Percentiles rank a stretch among this genome's conserved stretches.
These are phyloP conservation scores for Torrubiellomyces zombiae DNA, from an alignment of 2,329 filamentous ascomycete genomes.

Conservation along the genomic window DNA sequence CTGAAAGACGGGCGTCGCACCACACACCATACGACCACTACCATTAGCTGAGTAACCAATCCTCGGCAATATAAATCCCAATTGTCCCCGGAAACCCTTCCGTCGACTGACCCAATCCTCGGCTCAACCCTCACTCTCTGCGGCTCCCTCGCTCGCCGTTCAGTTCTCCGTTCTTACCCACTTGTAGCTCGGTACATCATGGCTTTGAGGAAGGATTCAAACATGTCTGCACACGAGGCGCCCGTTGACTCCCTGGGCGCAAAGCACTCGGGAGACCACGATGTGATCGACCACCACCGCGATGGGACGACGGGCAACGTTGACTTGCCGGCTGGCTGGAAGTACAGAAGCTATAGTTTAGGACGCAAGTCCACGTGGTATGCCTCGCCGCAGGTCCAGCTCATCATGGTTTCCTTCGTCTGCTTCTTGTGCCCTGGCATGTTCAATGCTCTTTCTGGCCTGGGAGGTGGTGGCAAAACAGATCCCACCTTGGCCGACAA, in stretches of 20 bases:
- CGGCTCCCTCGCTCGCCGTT: too few relatives aligned
- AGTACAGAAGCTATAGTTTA: constrained; percentile 34
- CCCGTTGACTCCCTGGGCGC: too few relatives aligned
- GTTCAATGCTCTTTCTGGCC: constrained; percentile 50
- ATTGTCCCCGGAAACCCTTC: too few relatives aligned
- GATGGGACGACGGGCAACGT: constrained; percentile 1
- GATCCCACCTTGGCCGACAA: constrained; percentile 27
- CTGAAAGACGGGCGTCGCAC: too few relatives aligned
- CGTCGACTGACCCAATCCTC: too few relatives aligned
- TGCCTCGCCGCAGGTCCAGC: constrained; percentile 55
- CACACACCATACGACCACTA: too few relatives aligned
- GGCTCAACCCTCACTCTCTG: too few relatives aligned
- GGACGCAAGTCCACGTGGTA: constrained; percentile 43
- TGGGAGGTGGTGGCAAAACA: constrained; percentile 40
- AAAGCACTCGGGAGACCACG: neutral
- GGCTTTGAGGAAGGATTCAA: too few relatives aligned
- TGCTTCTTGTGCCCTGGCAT: constrained; percentile 52
- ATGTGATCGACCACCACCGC: neutral
- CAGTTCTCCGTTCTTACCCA: too few relatives aligned
- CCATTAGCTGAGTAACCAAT: too few relatives aligned
- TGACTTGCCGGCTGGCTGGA: constrained; percentile 36
- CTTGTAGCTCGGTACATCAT: too few relatives aligned
- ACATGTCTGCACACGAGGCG: neutral
- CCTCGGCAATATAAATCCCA: too few relatives aligned
- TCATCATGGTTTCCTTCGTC: constrained; percentile 44